Conservation (phyloP, 108 stramenopile genomes). For the Skeletonema tropicum region DNA sequence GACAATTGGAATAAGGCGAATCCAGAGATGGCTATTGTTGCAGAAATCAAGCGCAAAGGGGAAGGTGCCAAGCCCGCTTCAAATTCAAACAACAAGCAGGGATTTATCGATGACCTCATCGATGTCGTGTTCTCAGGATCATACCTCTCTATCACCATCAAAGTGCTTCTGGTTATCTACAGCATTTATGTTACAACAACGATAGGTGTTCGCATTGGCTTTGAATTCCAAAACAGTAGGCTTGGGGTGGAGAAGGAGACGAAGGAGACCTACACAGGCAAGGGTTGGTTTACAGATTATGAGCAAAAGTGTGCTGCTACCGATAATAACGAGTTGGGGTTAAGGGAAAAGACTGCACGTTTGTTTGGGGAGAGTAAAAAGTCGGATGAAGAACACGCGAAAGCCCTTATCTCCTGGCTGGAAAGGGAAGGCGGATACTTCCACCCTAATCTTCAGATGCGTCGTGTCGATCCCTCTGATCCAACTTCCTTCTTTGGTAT, state of each 20-base stretch:
- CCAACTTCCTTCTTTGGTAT: constrained; percentile 24
- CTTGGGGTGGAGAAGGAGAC: not conserved
- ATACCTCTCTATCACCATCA: not conserved
- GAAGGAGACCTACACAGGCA: not conserved
- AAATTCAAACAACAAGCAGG: not conserved
- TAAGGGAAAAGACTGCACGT: not conserved
- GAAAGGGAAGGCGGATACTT: constrained; percentile 19
- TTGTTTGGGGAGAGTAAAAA: not conserved
- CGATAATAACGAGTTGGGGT: not conserved
- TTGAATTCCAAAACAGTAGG: not conserved
- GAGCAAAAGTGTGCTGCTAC: not conserved
- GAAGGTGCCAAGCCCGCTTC: not conserved
- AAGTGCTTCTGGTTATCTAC: not conserved
- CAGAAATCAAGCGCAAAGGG: not conserved
- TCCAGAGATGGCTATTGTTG: not conserved
- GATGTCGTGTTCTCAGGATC: not conserved
- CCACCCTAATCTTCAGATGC: constrained; percentile 33
- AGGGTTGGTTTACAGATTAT: not conserved
- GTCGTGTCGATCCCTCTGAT: constrained; percentile 21
- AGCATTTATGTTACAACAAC: not conserved
- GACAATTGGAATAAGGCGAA: not conserved
- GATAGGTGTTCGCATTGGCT: not conserved
- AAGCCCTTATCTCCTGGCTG: not conserved
- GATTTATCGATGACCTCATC: not conserved
- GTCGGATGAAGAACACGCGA: not conserved